phyloP scores from a whole-genome alignment of 2,329 filamentous ascomycete genomes.

The Trematosphaeria pertusa region DNA sequence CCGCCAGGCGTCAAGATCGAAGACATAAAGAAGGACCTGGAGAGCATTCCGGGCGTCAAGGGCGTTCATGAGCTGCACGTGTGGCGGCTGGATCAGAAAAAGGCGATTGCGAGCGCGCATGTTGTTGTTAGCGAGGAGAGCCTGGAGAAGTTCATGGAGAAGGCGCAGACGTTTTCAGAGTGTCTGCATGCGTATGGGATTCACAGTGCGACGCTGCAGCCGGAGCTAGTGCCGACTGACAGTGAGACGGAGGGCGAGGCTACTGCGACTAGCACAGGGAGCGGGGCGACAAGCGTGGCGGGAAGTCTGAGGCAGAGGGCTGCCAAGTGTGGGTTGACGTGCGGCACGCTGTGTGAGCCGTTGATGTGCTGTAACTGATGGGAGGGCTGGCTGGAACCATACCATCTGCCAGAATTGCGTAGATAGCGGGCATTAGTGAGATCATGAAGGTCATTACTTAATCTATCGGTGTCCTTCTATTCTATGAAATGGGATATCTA shows the following conservation, averaged over 20 bases:
- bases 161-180: slow-evolving; percentile 68
- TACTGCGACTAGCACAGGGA: slow-evolving; percentile 8
- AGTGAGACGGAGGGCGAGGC: slow-evolving; percentile 5
- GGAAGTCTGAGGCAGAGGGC: slow-evolving; percentile 31
- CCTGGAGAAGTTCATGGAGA: slow-evolving; percentile 65
- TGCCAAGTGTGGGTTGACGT: slow-evolving; percentile 60
- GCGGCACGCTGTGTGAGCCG: slow-evolving; percentile 59
- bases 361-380: slow-evolving; percentile 61
- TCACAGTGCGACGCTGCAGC: slow-evolving; percentile 74
- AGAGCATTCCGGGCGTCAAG: slow-evolving; percentile 70
- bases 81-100: slow-evolving; percentile 75
- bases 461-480: too few relatives aligned
- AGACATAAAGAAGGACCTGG: slow-evolving; percentile 72
- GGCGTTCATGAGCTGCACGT: slow-evolving; percentile 76
- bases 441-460: too few relatives aligned
- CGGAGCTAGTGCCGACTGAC: slow-evolving; percentile 56
- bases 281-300: slow-evolving; percentile 15
- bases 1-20: slow-evolving; percentile 65
- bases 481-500: too few relatives aligned
- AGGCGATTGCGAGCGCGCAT: slow-evolving; percentile 73
- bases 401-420: too few relatives aligned
- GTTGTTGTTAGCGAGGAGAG: slow-evolving; percentile 67
- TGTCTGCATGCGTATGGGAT: slow-evolving; percentile 78
- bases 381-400: too few relatives aligned
- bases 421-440: too few relatives aligned